Evolutionary conservation across 176 grass and related monocot species (phyloP).

Genomic region (Avena eriantha): DNA sequence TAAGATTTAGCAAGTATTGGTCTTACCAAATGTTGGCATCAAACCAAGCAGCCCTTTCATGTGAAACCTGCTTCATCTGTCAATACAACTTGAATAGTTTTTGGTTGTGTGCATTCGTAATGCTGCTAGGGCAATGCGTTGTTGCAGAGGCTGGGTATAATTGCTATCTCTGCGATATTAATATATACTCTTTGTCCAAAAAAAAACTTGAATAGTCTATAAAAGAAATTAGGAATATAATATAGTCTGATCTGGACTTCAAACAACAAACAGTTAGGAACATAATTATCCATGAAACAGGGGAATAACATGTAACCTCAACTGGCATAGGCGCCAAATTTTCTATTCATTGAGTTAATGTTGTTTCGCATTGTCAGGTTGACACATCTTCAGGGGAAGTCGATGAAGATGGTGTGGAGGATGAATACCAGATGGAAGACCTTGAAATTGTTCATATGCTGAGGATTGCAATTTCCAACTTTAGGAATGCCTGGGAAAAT

Average conservation of each 20-base stretch:
- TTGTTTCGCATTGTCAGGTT: constrained; percentile 63
- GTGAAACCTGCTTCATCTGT: constrained; percentile 10
- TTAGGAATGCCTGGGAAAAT: constrained; percentile 94
- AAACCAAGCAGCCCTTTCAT: not conserved
- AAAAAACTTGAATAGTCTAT: not conserved
- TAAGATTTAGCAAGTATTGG: not conserved
- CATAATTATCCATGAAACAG: not conserved
- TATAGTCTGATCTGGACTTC: constrained; percentile 29
- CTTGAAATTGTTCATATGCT: constrained; percentile 90
- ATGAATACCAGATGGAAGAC: constrained; percentile 96
- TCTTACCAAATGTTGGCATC: not conserved
- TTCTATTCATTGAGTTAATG: not conserved
- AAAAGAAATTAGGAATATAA: not conserved
- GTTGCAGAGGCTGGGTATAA: no score
- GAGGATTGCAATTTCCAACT: constrained; percentile 86
- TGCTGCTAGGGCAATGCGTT: no score
- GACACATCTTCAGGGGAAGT: constrained; percentile 78
- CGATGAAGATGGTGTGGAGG: constrained; percentile 95
- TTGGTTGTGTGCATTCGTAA: no score
- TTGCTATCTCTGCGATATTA: no score
- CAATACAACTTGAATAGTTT: not conserved
- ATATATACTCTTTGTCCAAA: no score
- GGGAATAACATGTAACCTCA: no score
- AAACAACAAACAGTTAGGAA: not conserved
- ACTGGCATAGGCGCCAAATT: not conserved